Conservation (phyloP, 805 yeast genomes). For the Saccharomycopsis oosterbeekiorum region DNA sequence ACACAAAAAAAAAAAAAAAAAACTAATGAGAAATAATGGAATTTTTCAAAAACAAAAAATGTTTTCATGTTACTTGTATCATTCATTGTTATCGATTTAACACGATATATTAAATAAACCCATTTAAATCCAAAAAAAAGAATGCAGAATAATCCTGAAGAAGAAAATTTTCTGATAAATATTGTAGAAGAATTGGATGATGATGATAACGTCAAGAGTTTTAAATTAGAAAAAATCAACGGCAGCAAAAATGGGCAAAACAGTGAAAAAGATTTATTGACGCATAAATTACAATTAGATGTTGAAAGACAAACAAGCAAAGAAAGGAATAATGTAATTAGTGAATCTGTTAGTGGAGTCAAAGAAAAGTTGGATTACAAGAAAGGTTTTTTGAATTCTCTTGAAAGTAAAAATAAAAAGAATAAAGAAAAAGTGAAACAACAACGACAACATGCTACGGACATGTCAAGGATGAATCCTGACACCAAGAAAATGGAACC, state of each 20-base stretch:
- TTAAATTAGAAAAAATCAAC: conserved; percentile 9
- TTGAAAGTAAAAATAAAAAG: background rate
- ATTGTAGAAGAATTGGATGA: conserved; percentile 16
- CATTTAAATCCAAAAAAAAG: background rate
- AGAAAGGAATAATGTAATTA: background rate
- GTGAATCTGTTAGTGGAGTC: background rate
- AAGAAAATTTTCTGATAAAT: conserved; percentile 7
- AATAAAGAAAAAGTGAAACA: background rate
- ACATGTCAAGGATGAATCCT: background rate
- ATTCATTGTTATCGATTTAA: no score
- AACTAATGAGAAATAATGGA: no score
- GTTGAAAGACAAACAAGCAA: background rate
- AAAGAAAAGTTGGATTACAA: conserved; percentile 8
- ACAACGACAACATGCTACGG: background rate
- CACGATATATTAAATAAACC: background rate
- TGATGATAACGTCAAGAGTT: conserved; percentile 15
- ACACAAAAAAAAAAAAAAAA: no score
- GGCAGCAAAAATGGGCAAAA: background rate
- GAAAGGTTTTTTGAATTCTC: conserved; percentile 14
- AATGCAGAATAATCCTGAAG: background rate
- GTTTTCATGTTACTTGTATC: no score
- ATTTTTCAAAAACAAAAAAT: no score
- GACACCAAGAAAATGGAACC: background rate
- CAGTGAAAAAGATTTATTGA: background rate
- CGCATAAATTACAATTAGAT: background rate